Percentiles rank a stretch among this genome's conserved stretches.
phyloP scores from a whole-genome alignment of 768 basidiomycete species.

The Phylloporus scabripes region DNA sequence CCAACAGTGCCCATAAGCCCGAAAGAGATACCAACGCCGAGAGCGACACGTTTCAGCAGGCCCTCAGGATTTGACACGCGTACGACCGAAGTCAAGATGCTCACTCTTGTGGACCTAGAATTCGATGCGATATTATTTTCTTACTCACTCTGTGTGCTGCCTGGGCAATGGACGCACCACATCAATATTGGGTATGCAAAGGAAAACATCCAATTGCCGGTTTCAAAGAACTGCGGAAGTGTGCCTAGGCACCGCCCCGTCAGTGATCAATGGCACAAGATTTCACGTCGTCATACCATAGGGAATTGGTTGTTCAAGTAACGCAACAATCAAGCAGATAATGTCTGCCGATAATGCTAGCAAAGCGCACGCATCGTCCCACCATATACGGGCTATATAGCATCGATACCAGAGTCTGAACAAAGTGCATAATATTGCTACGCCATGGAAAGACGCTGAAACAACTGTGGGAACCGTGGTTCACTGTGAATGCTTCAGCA shows the following conservation, averaged over 20 bases:
- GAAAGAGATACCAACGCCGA: conserved; percentile 13
- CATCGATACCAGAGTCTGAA: conserved; percentile 23
- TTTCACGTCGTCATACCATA: conserved; percentile 1
- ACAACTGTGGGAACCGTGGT: conserved; percentile 5
- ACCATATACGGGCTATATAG: conserved; percentile 19
- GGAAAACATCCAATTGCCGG: conserved; percentile 14
- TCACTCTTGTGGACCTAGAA: conserved; percentile 21
- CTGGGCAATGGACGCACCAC: conserved; percentile 2
- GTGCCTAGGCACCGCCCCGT: not conserved
- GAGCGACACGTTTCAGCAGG: conserved; percentile 1
- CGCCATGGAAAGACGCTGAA: conserved; percentile 15
- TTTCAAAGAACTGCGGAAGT: conserved; percentile 5
- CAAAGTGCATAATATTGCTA: conserved; percentile 18
- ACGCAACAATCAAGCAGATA: conserved; percentile 1
- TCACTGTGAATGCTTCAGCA: not conserved
- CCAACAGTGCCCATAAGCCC: conserved; percentile 10
- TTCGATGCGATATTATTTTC: not conserved
- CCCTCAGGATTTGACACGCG: conserved; percentile 17
- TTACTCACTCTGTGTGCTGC: not conserved
- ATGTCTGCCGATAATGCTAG: conserved; percentile 15
- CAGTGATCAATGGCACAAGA: not conserved
- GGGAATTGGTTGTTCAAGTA: conserved; percentile 8
- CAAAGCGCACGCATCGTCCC: conserved; percentile 22
- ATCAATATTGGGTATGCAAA: conserved; percentile 14
- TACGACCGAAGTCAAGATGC: conserved; percentile 20